Conservation (phyloP, 2,329 filamentous ascomycete genomes). For the Fusarium euwallaceae region DNA sequence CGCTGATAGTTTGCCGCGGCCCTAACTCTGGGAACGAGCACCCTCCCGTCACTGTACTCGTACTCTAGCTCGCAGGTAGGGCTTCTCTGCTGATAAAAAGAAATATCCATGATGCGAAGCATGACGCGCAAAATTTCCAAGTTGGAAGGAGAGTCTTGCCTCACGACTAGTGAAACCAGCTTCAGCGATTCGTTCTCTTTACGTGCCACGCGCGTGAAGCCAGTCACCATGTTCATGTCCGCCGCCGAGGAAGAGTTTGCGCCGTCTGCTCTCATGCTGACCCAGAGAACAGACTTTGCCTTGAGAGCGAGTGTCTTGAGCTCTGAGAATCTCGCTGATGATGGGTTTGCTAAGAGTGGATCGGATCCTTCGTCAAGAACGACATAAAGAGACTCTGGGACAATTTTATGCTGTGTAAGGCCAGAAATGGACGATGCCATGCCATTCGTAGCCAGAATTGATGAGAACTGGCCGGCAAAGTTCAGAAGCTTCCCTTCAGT, state of each 20-base stretch:
- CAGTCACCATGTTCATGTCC: not conserved
- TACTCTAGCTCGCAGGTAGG: conserved; percentile 16
- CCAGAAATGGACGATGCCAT: conserved; percentile 13
- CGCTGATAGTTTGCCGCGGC: not conserved
- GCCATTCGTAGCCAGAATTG: not conserved
- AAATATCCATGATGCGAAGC: conserved; percentile 5
- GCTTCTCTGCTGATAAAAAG: conserved; percentile 16
- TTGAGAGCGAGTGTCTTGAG: not conserved
- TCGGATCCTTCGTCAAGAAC: conserved; percentile 12
- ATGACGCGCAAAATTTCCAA: conserved; percentile 10
- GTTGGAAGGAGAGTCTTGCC: not conserved
- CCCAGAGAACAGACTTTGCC: conserved; percentile 15
- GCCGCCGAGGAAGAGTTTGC: not conserved
- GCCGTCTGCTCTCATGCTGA: not conserved
- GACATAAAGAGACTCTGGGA: conserved; percentile 4
- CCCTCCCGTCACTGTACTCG: conserved; percentile 6
- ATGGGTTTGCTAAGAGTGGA: fast-evolving
- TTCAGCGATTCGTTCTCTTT: not conserved
- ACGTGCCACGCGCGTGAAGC: not conserved
- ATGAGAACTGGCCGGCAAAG: conserved; percentile 18
- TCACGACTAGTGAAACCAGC: conserved; percentile 10
- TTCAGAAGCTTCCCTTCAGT: not conserved
- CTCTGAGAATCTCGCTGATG: not conserved
- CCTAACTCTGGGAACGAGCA: conserved; percentile 7
- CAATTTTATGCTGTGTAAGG: fast-evolving